phyloP scores from a whole-genome alignment of 1,139 yeast genomes.

The Sporopachydermia cereana region DNA sequence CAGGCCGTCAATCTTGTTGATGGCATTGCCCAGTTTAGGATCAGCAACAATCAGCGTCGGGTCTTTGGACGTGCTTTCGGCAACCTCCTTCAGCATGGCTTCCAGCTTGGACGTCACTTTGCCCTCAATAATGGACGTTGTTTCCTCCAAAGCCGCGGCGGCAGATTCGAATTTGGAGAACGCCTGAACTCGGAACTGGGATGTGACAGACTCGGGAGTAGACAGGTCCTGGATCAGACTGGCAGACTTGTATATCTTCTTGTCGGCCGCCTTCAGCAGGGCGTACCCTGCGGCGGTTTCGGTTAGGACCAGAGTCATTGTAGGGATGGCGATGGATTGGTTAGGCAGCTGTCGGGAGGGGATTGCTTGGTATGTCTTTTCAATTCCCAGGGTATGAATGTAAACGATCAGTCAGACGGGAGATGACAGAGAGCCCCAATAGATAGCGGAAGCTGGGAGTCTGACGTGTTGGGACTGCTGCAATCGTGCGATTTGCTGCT shows the following conservation, averaged over 20 bases:
- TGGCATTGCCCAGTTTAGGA: constrained; percentile 90
- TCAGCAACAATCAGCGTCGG: constrained; percentile 87
- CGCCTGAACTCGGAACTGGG: constrained; percentile 81
- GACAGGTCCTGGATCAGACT: constrained; percentile 66
- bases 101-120: constrained; percentile 80
- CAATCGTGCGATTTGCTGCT: too few relatives aligned
- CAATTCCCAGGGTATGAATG: too few relatives aligned
- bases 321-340: constrained; percentile 8
- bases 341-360: too few relatives aligned
- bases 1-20: constrained; percentile 78
- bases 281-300: constrained; percentile 99
- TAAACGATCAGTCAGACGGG: too few relatives aligned
- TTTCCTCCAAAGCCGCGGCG: constrained; percentile 93
- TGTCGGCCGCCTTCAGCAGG: constrained; percentile 91
- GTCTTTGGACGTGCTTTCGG: constrained; percentile 63
- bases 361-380: too few relatives aligned
- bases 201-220: constrained; percentile 69
- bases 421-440: too few relatives aligned
- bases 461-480: too few relatives aligned
- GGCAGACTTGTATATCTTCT: constrained; percentile 85
- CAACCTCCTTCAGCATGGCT: constrained; percentile 64
- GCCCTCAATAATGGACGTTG: constrained; percentile 85
- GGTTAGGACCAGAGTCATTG: constrained; percentile 88
- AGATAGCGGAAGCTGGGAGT: too few relatives aligned
- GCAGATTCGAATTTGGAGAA: constrained; percentile 92